These are phyloP conservation scores for Tilletia setariae DNA, from an alignment of 1,284 basidiomycete genomes.

Conservation along the genomic window DNA sequence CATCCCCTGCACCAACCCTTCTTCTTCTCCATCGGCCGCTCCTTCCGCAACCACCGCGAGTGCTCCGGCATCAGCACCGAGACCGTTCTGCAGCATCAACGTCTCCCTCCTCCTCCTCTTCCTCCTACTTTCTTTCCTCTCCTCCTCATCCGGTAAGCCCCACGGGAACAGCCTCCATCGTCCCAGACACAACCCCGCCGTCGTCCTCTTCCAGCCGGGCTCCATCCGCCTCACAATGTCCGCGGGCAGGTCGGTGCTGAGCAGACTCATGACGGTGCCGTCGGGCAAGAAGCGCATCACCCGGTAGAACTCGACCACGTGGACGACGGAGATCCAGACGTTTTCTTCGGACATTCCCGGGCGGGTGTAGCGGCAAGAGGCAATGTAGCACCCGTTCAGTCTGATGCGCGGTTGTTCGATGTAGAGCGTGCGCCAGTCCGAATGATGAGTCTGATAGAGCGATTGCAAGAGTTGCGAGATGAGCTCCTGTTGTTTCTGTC, in stretches of 20 bases:
- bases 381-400: conserved; percentile 50
- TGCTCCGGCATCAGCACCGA: no score
- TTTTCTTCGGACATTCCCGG: conserved; percentile 44
- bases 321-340: conserved; percentile 49
- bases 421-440: conserved; percentile 46
- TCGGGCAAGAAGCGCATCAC: conserved; percentile 80
- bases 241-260: conserved; percentile 76
- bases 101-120: background rate
- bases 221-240: conserved; percentile 74
- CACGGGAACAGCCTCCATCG: conserved; percentile 46
- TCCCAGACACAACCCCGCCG: conserved; percentile 65
- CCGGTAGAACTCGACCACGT: conserved; percentile 65
- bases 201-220: conserved; percentile 60
- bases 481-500: conserved; percentile 22
- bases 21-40: background rate
- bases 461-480: conserved; percentile 13
- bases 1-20: background rate
- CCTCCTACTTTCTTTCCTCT: background rate
- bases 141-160: background rate
- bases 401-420: conserved; percentile 49
- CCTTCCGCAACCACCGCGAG: no score
- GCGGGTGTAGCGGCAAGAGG: conserved; percentile 47
- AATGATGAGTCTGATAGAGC: conserved; percentile 29
- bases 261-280: conserved; percentile 77
- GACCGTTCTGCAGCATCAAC: no score